A percentile compares a stretch with the other conserved stretches of the same genome.
Evolutionary conservation across 495 filamentous ascomycete genomes (phyloP).

Genomic region (Tuber borchii): DNA sequence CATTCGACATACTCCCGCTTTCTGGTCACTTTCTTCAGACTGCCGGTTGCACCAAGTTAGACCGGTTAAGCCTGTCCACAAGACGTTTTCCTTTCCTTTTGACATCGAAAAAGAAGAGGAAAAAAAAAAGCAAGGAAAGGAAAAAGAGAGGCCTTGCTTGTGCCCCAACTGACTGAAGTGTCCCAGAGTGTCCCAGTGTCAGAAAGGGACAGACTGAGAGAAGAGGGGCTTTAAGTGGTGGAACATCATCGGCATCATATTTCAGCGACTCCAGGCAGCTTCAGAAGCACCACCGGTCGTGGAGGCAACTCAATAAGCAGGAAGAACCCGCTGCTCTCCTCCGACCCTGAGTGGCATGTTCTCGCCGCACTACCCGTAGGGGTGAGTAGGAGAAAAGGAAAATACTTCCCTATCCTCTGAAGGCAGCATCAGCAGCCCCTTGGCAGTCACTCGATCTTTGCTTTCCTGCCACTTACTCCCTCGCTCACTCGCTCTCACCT

Average conservation of each 20-base stretch:
- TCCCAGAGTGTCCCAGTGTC: neutral
- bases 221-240: slow-evolving; percentile 1
- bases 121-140: neutral
- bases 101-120: neutral
- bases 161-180: neutral
- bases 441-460: neutral
- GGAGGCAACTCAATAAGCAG: neutral
- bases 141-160: neutral
- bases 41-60: slow-evolving; percentile 22
- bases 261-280: neutral
- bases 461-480: neutral
- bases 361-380: neutral
- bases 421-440: slow-evolving; percentile 1
- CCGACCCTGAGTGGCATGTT: slow-evolving; percentile 1
- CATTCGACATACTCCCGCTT: slow-evolving; percentile 32
- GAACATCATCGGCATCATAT: neutral
- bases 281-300: slow-evolving; percentile 1
- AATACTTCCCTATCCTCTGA: neutral
- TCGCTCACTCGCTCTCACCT: neutral
- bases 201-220: neutral
- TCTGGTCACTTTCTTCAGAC: slow-evolving; percentile 23
- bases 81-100: neutral
- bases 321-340: neutral
- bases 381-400: neutral
- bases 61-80: slow-evolving; percentile 1